Conservation (phyloP, 1,284 basidiomycete species). For the Leccinum pachyderme region DNA sequence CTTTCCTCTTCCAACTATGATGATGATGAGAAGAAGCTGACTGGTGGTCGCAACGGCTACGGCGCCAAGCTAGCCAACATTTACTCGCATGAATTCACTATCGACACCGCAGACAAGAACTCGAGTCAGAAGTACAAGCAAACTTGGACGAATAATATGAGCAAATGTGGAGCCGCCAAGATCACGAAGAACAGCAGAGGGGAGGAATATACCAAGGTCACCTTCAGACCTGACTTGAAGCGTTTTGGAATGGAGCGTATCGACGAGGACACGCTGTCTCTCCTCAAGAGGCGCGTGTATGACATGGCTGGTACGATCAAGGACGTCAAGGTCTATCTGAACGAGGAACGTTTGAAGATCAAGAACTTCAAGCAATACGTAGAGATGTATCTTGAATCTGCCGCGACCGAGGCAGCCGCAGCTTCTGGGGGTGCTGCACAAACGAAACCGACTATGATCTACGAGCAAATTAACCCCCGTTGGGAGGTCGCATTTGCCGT, state of each 20-base stretch:
- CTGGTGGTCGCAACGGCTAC: conserved; percentile 98
- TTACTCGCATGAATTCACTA: conserved; percentile 95
- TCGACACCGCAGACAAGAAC: conserved; percentile 95
- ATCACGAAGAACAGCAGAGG: conserved; percentile 87
- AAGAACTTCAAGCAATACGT: conserved; percentile 98
- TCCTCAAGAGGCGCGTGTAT: conserved; percentile 94
- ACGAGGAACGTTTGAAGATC: conserved; percentile 91
- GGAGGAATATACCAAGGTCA: conserved; percentile 94
- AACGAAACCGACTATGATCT: conserved; percentile 77
- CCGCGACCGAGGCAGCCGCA: conserved; percentile 63
- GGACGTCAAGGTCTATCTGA: conserved; percentile 92
- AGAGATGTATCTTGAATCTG: conserved; percentile 86
- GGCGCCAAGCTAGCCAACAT: conserved; percentile 99
- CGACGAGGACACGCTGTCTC: conserved; percentile 87
- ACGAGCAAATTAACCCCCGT: conserved; percentile 76
- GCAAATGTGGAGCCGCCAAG: conserved; percentile 82
- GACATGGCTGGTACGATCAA: conserved; percentile 96
- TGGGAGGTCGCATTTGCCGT: conserved; percentile 98
- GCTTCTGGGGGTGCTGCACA: conserved; percentile 72
- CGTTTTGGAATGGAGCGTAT: conserved; percentile 93
- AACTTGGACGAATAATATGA: conserved; percentile 94
- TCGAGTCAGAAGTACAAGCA: conserved; percentile 92
- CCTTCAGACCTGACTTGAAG: conserved; percentile 90
- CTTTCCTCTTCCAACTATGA: conserved; percentile 98
- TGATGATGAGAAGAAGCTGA: conserved; percentile 98